phyloP scores from a whole-genome alignment of 176 grass and related monocot genomes.

The Echinochloa phyllopogon region DNA sequence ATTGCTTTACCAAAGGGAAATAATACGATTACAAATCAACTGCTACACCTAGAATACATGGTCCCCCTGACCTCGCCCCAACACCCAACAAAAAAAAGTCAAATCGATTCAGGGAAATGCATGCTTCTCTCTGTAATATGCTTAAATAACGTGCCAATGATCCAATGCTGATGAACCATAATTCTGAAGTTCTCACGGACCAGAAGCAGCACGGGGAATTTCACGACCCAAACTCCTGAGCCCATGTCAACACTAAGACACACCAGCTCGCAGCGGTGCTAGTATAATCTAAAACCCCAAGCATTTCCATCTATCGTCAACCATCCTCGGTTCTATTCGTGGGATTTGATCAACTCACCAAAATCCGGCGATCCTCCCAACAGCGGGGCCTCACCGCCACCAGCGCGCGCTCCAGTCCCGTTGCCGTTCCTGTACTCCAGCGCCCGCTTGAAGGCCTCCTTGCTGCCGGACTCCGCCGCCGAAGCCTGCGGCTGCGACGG shows the following conservation, averaged over 20 bases:
- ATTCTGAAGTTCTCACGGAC: background rate
- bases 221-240: background rate
- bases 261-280: background rate
- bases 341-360: constrained; percentile 36
- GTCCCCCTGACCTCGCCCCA: too few relatives aligned
- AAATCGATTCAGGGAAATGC: background rate
- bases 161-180: background rate
- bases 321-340: background rate
- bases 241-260: background rate
- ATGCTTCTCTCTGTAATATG: background rate
- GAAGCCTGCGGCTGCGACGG: constrained; percentile 3
- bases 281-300: background rate
- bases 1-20: background rate
- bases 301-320: background rate
- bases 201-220: background rate
- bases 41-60: background rate
- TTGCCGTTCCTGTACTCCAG: constrained; percentile 52
- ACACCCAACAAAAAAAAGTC: background rate
- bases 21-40: background rate
- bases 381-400: constrained; percentile 22
- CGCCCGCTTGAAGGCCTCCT: constrained; percentile 45
- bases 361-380: constrained; percentile 37
- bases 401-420: constrained; percentile 10
- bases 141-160: background rate
- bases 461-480: constrained; percentile 16